Evolutionary conservation across 352 stramenopile genomes (phyloP).

Genomic region (Aphanomyces stellatus): DNA sequence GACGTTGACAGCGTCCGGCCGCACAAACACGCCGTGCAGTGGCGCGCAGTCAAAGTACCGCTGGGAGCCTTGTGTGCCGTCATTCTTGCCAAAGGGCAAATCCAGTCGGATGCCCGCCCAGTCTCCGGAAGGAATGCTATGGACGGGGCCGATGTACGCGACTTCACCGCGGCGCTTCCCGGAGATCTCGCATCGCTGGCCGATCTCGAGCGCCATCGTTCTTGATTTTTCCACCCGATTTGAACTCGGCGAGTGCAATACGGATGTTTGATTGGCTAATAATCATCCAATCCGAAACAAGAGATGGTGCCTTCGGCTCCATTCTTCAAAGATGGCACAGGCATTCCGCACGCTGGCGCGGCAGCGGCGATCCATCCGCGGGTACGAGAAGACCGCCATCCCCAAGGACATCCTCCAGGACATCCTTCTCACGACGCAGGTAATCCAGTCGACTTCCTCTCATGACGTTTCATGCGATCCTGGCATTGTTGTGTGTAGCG

Average conservation of each 20-base stretch:
- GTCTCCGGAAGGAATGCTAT: slow-evolving; percentile 40
- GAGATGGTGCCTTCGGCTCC: background rate
- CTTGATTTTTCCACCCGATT: too few relatives aligned
- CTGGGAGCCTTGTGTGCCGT: slow-evolving; percentile 39
- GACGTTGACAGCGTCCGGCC: slow-evolving; percentile 46
- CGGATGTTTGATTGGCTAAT: slow-evolving; percentile 2
- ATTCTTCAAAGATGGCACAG: slow-evolving; percentile 5
- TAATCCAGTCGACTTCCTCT: background rate
- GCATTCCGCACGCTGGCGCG: slow-evolving; percentile 13
- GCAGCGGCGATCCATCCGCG: slow-evolving; percentile 7
- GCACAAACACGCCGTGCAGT: slow-evolving; percentile 60
- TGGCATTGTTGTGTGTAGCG: slow-evolving; percentile 25
- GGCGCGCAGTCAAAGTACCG: slow-evolving; percentile 57
- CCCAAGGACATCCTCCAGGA: slow-evolving; percentile 9
- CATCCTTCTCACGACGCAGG: slow-evolving; percentile 10
- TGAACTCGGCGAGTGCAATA: too few relatives aligned
- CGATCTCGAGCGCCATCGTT: background rate
- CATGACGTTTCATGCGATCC: background rate
- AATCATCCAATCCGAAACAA: background rate
- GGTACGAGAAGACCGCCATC: slow-evolving; percentile 1
- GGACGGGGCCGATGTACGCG: slow-evolving; percentile 46
- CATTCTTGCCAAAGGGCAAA: slow-evolving; percentile 64
- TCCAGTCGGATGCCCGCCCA: slow-evolving; percentile 72
- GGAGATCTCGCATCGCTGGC: slow-evolving; percentile 14
- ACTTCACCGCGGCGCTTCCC: slow-evolving; percentile 56